phyloP scores from a whole-genome alignment of 1,284 basidiomycete species.

The Xerocomus amazonicus region DNA sequence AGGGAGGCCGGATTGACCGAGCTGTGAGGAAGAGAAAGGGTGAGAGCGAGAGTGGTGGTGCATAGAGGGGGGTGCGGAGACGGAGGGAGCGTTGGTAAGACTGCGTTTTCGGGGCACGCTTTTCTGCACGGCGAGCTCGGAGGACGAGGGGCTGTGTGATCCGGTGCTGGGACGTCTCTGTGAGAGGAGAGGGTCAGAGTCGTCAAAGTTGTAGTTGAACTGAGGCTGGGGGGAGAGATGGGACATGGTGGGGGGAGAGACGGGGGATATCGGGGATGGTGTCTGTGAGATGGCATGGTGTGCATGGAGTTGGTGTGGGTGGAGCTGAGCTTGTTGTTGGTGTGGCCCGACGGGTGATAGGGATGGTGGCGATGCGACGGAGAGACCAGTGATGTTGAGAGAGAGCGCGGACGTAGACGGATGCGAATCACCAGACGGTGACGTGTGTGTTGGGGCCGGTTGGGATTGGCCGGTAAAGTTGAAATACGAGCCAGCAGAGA shows the following conservation, averaged over 20 bases:
- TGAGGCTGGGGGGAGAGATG: too few species aligned
- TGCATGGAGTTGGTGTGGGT: slow-evolving; percentile 22
- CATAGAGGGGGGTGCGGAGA: slow-evolving; percentile 23
- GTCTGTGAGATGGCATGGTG: slow-evolving; percentile 12
- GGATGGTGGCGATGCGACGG: slow-evolving; percentile 59
- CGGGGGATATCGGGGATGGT: slow-evolving; percentile 30
- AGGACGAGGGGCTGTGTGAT: too few species aligned
- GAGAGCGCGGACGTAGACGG: too few species aligned
- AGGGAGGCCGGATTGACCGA: too few species aligned
- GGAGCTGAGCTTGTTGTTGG: slow-evolving; percentile 20
- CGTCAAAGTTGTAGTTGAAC: slow-evolving; percentile 29
- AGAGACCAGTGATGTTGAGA: slow-evolving; percentile 63
- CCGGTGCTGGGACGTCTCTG: slow-evolving; percentile 27
- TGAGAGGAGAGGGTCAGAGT: slow-evolving; percentile 17
- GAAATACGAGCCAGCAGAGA: slow-evolving; percentile 19
- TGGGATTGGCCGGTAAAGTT: too few species aligned
- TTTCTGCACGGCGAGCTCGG: slow-evolving; percentile 39
- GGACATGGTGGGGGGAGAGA: slow-evolving; percentile 27
- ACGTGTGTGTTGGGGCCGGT: too few species aligned
- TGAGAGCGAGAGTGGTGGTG: slow-evolving; percentile 28
- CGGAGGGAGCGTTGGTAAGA: slow-evolving; percentile 46
- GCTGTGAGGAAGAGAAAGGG: slow-evolving; percentile 20
- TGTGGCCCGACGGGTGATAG: slow-evolving; percentile 55
- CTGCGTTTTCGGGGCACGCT: slow-evolving; percentile 58
- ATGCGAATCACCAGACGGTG: too few species aligned